phyloP scores from a whole-genome alignment of 768 basidiomycete species.

The Boletus coccyginus region DNA sequence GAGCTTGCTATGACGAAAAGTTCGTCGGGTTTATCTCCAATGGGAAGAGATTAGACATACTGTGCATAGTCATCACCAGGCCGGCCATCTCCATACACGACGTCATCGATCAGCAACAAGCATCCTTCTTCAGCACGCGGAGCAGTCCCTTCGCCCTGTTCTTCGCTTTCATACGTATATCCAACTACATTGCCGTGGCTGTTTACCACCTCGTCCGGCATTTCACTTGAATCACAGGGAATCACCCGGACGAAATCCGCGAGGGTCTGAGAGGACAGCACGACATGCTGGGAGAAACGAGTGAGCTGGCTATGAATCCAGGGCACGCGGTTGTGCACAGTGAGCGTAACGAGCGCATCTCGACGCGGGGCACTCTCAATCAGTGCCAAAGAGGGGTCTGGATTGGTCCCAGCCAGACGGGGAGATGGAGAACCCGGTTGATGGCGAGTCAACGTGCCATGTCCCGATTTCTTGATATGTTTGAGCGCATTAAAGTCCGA shows the following conservation, averaged over 20 bases:
- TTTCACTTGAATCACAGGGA: constrained; percentile 59
- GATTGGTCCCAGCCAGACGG: not conserved
- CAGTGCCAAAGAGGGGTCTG: not conserved
- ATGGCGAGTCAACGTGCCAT: constrained; percentile 29
- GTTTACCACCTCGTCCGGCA: constrained; percentile 41
- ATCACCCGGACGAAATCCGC: constrained; percentile 57
- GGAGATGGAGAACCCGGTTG: not conserved
- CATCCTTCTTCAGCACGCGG: constrained; percentile 32
- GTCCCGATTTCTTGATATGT: constrained; percentile 24
- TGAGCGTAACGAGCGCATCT: constrained; percentile 55
- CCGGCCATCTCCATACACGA: constrained; percentile 55
- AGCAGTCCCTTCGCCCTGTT: not conserved
- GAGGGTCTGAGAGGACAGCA: constrained; percentile 72
- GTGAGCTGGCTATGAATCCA: constrained; percentile 60
- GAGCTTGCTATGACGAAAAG: constrained; percentile 42
- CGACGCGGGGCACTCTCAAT: not conserved
- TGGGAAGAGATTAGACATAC: constrained; percentile 32
- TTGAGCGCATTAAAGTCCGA: constrained; percentile 63
- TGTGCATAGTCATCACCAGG: constrained; percentile 54
- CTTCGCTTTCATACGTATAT: constrained; percentile 26
- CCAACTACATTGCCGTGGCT: constrained; percentile 32
- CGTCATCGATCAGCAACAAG: constrained; percentile 60
- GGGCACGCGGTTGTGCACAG: constrained; percentile 56
- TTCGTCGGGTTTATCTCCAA: not conserved
- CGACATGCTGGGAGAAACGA: constrained; percentile 65